Conservation (phyloP, 2,329 filamentous ascomycete genomes). For the Lojkania enalia region DNA sequence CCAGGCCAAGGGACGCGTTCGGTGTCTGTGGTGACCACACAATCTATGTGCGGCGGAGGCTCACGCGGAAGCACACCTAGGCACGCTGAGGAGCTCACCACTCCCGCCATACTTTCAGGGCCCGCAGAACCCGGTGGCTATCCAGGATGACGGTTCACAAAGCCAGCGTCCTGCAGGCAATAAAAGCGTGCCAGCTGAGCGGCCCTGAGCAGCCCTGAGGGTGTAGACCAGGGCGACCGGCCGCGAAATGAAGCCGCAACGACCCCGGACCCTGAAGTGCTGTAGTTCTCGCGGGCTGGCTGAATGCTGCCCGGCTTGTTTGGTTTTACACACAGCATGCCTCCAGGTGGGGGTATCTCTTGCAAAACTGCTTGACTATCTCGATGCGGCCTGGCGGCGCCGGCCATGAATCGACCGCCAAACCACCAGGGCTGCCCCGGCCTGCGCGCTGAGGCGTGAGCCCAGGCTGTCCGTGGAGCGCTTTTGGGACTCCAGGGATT, state of each 20-base stretch:
- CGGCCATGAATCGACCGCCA: conserved; percentile 34
- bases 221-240: conserved; percentile 10
- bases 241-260: conserved; percentile 11
- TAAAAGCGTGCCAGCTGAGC: conserved; percentile 7
- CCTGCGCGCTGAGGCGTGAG: conserved; percentile 20
- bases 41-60: conserved; percentile 14
- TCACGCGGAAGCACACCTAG: conserved; percentile 14
- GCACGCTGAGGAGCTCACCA: no score
- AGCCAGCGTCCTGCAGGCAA: conserved; percentile 1
- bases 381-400: conserved; percentile 19
- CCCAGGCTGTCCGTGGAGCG: conserved; percentile 5
- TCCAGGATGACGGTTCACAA: conserved; percentile 15
- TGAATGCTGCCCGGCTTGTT: conserved; percentile 16
- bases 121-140: conserved; percentile 11
- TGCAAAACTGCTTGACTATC: conserved; percentile 19
- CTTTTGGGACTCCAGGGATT: conserved; percentile 4
- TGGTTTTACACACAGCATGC: conserved; percentile 15
- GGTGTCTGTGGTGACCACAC: background rate
- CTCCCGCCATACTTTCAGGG: conserved; percentile 8
- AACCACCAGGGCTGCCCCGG: conserved; percentile 33
- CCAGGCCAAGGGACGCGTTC: background rate
- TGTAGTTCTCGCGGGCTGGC: conserved; percentile 24
- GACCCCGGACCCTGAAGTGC: conserved; percentile 13
- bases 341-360: conserved; percentile 15
- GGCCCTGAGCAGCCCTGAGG: conserved; percentile 3